A percentile compares a stretch with the other conserved stretches of the same genome.
Conservation (phyloP, 164 flowering plant species). For the Hamamelis virginiana region DNA sequence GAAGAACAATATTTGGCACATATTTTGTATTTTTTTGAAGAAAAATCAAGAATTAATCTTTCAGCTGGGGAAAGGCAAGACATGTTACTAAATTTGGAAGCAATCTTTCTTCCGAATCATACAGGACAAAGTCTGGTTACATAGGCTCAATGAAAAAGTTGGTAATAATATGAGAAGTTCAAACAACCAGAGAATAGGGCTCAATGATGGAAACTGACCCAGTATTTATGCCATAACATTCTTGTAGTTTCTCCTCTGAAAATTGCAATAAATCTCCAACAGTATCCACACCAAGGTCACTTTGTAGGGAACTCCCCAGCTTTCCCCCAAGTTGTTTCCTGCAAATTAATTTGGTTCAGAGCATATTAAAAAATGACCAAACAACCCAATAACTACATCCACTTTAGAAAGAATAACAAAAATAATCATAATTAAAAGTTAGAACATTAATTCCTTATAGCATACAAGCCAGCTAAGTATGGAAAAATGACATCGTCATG, state of each 20-base stretch:
- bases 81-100: neutral
- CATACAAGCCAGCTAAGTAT: neutral
- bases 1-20: neutral
- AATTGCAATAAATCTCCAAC: conserved; percentile 90
- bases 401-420: neutral
- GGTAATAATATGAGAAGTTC: neutral
- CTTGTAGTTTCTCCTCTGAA: conserved; percentile 84
- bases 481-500: neutral
- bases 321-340: conserved; percentile 67
- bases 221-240: conserved; percentile 84
- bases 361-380: neutral
- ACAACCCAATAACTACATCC: neutral
- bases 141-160: neutral
- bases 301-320: conserved; percentile 84
- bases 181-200: neutral
- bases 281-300: conserved; percentile 72
- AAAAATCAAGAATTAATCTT: neutral
- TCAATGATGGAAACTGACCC: conserved; percentile 45
- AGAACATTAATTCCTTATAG: neutral
- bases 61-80: neutral
- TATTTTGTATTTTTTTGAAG: neutral
- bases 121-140: neutral
- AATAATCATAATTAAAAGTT: neutral
- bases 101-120: neutral
- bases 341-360: neutral